phyloP scores from a whole-genome alignment of 108 stramenopile genomes.

The Thalassiosira profunda region DNA sequence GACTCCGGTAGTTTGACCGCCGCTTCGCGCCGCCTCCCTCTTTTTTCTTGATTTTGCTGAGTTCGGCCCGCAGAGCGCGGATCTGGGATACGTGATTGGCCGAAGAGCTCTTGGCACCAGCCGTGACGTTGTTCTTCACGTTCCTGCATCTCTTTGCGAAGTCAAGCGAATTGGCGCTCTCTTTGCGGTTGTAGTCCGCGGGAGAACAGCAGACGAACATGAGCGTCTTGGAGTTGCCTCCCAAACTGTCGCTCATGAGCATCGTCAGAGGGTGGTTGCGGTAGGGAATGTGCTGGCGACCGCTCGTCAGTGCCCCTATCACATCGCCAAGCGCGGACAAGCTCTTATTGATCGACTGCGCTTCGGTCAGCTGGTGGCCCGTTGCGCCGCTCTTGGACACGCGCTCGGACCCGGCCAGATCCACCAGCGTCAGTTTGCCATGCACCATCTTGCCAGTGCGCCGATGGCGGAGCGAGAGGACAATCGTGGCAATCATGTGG shows the following conservation, averaged over 20 bases:
- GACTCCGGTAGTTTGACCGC: too few relatives aligned
- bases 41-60: slow-evolving; percentile 7
- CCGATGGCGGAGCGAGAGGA: slow-evolving; percentile 43
- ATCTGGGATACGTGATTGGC: background rate
- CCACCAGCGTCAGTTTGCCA: slow-evolving; percentile 83
- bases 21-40: background rate
- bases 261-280: slow-evolving; percentile 80
- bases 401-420: slow-evolving; percentile 87
- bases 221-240: slow-evolving; percentile 80
- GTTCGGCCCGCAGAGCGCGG: background rate
- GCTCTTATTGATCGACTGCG: slow-evolving; percentile 77
- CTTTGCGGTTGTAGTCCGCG: slow-evolving; percentile 69
- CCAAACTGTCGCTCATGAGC: slow-evolving; percentile 73
- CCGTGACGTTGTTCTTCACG: slow-evolving; percentile 14
- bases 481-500: slow-evolving; percentile 61
- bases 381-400: slow-evolving; percentile 67
- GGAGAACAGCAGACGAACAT: slow-evolving; percentile 83
- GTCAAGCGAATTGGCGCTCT: slow-evolving; percentile 50
- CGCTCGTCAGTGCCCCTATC: slow-evolving; percentile 64
- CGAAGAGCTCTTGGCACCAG: background rate
- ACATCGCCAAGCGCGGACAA: slow-evolving; percentile 79
- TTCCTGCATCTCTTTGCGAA: slow-evolving; percentile 47
- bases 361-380: slow-evolving; percentile 68
- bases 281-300: slow-evolving; percentile 68
- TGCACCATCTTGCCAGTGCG: slow-evolving; percentile 37